Evolutionary conservation across 441 rosid species (phyloP), one percentile per base, ranked within the genome.

Genomic region (Adansonia madagascariensis): DNA sequence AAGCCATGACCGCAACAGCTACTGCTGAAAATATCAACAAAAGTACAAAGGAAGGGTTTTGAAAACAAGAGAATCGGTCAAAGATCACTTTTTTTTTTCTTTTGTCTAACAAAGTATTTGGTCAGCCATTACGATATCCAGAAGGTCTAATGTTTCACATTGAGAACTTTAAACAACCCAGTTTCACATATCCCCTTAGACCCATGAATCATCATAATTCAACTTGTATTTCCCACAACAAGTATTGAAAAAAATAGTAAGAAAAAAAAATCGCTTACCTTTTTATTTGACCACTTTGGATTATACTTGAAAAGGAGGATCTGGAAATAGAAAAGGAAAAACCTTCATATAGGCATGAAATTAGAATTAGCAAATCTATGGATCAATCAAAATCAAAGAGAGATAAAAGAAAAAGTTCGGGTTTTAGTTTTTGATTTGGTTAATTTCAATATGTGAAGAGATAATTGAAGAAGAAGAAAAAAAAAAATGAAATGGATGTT

Each of bases 281-380:
- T 52, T 68, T 3, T 75, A 65, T 75, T 81, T 78, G 81, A 78
- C 76, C 64, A 57, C 76, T 64, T 18, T 1, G 31, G 44, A 64
- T 18, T 41, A 62, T 57, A 79, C 80, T 8, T 44, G 55, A 74
- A 71, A 73, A 76, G 62, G 20, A 79, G 71, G 83, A 82, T 78
- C 82, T 79, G 75, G 69, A 71, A 72, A 79, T 73, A 74, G 62
- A 71, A 49, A 64, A 64, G 27, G 63, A 8, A 55, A 10, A 66
- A 22, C 24, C 69, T 75, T 75, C 84, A 73, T 27, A 76, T 49
- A 75, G 79, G 75, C 55, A 61, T 52, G 68, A 60, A 67, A 73
- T 17, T 44, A 60, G 63, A 73, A 75, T 71, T 56, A 75, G 78
- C 75, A 91, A 93, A 93, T 93, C 96, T 91, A 80, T 80, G 84